These are phyloP conservation scores for Scenedesmus sp. DNA, from an alignment of 163 green algal species.

Conservation along the genomic window DNA sequence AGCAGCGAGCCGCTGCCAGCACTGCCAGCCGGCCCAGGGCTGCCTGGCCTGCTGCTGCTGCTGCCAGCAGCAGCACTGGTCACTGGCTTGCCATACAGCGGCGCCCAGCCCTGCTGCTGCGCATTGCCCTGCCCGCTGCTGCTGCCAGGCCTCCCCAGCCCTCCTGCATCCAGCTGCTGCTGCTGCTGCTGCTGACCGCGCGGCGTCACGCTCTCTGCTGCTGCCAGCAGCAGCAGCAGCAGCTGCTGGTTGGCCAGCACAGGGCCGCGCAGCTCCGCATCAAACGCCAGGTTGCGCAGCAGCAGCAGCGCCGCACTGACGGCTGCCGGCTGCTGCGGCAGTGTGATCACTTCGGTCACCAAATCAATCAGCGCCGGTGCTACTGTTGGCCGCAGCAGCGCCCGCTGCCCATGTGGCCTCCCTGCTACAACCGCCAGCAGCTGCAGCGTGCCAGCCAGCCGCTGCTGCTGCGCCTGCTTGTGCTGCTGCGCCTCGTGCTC, in stretches of 20 bases:
- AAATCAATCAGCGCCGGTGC: constrained; percentile 63
- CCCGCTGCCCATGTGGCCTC: constrained; percentile 56
- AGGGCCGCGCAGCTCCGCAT: constrained; percentile 55
- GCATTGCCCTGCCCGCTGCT: neutral
- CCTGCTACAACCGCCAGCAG: constrained; percentile 58
- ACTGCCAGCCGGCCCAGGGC: neutral
- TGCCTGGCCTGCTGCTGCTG: constrained; percentile 18
- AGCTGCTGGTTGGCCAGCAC: constrained; percentile 61
- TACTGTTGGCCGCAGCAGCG: constrained; percentile 49
- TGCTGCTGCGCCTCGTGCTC: constrained; percentile 32
- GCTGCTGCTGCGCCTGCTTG: constrained; percentile 21
- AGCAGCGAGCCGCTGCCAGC: neutral
- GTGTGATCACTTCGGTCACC: constrained; percentile 31
- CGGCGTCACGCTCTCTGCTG: constrained; percentile 51
- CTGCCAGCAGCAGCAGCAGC: constrained; percentile 67
- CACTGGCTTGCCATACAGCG: constrained; percentile 32
- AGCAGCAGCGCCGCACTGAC: constrained; percentile 56
- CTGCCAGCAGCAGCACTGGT: constrained; percentile 15
- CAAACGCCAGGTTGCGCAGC: constrained; percentile 73
- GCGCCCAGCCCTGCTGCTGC: constrained; percentile 6
- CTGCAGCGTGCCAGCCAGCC: constrained; percentile 48
- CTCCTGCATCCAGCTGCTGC: constrained; percentile 2
- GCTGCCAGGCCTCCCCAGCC: neutral
- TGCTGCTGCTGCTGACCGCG: constrained; percentile 4
- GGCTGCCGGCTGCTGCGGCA: constrained; percentile 9